phyloP scores from a whole-genome alignment of 306 rosid genomes.

The Sophora flavescens region DNA sequence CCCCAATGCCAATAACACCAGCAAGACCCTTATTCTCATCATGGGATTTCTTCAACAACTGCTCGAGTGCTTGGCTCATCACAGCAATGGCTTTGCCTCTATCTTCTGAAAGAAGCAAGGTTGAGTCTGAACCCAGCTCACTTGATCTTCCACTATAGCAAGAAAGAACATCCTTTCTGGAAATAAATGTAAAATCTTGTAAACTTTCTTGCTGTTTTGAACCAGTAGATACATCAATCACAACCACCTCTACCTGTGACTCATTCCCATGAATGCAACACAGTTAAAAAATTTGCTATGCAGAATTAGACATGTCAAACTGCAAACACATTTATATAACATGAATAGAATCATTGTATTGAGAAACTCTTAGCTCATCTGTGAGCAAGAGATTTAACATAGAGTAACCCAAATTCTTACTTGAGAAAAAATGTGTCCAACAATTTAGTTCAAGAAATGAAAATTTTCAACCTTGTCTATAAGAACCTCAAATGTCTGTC shows the following conservation, averaged over 20 bases:
- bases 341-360: background rate
- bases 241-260: slow-evolving; percentile 63
- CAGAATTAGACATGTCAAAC: background rate
- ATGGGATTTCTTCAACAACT: slow-evolving; percentile 59
- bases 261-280: slow-evolving; percentile 31
- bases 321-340: background rate
- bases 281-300: background rate
- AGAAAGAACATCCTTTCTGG: slow-evolving; percentile 65
- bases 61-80: slow-evolving; percentile 76
- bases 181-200: slow-evolving; percentile 65
- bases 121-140: slow-evolving; percentile 36
- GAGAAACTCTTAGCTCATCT: background rate
- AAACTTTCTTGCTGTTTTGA: slow-evolving; percentile 42
- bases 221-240: slow-evolving; percentile 82
- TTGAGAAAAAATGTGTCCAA: too few relatives aligned
- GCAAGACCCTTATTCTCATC: slow-evolving; percentile 57
- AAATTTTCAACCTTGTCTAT: too few relatives aligned
- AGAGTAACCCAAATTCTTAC: too few relatives aligned
- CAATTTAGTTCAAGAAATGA: too few relatives aligned
- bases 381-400: background rate
- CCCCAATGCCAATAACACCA: slow-evolving; percentile 84
- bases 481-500: too few relatives aligned
- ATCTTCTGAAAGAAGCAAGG: slow-evolving; percentile 62
- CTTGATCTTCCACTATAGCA: slow-evolving; percentile 45
- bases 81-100: slow-evolving; percentile 75